Evolutionary conservation across 176 grass and related monocot genomes (phyloP), one percentile per base, ranked within the genome.

Genomic region (Hordeum marinum): DNA sequence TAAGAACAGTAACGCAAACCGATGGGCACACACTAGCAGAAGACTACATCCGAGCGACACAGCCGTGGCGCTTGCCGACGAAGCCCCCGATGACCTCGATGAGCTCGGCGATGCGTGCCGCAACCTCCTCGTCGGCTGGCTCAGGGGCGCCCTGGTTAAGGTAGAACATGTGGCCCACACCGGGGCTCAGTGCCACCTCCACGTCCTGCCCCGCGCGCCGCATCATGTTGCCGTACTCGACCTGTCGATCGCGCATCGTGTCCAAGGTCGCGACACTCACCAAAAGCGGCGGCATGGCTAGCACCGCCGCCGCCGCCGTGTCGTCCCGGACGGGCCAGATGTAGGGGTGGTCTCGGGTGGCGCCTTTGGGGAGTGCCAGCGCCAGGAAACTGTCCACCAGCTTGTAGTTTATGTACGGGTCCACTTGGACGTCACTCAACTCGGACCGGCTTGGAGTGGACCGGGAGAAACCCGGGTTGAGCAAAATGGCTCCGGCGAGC

Each of bases 161-260:
- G 42, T 74, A 76, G 72, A 76, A 76, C 43, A 76, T 54, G 27
- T 76, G 72, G 2, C 50, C 72, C 26, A 54, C 46, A 27, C 27
- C 72, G 17, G 72, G 26, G 72, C 46, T 75, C 46, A 34, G 45
- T 9, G 5, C 27, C 46, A 76, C 27, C 17, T 76, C 72, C 9
- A 76, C 72, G 27, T 76, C 43, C 72, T 76, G 55, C 71, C 72
- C 72, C 1, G 46, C 72, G 7, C 72, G 27, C 4, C 46, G 72
- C 72, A 76, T 54, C 27, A 48, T 0, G 46, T 76, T 55, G 72
- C 46, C 55, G 27, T 55, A 76, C 72, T 76, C 72, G 0, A 76
- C 72, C 72, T 76, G 72, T 45, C 72, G 72, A 45, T 76, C 72
- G 3, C 72, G 72, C 72, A 76, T 27, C 15, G 72, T 54, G 72